Percentiles rank a stretch among this genome's conserved stretches.
These are phyloP conservation scores for Pinus taeda DNA, from an alignment of 75 land plant species.

Conservation along the genomic window DNA sequence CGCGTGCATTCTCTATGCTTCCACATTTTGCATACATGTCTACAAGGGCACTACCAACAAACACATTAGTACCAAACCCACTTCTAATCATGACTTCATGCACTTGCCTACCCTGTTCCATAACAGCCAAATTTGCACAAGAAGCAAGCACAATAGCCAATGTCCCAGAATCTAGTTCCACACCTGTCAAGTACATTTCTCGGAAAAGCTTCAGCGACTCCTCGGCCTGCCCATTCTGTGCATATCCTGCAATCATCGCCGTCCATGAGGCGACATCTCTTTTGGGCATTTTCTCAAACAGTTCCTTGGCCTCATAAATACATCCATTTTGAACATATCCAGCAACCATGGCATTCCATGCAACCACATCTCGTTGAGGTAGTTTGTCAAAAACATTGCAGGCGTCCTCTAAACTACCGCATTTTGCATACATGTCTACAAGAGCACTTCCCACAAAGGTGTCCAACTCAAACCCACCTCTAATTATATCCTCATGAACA, in stretches of 20 bases:
- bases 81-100: not conserved
- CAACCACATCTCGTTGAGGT: not conserved
- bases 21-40: conserved; percentile 21
- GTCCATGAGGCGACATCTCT: no score
- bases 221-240: no score
- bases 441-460: conserved; percentile 34
- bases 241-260: no score
- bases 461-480: conserved; percentile 29
- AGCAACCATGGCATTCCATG: conserved; percentile 41
- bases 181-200: no score
- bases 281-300: no score
- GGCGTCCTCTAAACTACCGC: not conserved
- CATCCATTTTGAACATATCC: conserved; percentile 36
- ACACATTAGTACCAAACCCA: conserved; percentile 5
- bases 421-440: conserved; percentile 2
- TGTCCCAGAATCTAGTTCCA: no score
- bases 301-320: conserved; percentile 16
- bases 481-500: conserved; percentile 30
- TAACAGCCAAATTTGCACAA: no score
- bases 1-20: conserved; percentile 15
- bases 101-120: conserved; percentile 29
- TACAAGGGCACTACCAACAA: conserved; percentile 16
- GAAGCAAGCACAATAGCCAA: no score
- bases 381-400: not conserved
- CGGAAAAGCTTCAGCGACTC: no score